phyloP scores from a whole-genome alignment of 2,329 filamentous ascomycete species.

The Phoma sp. region DNA sequence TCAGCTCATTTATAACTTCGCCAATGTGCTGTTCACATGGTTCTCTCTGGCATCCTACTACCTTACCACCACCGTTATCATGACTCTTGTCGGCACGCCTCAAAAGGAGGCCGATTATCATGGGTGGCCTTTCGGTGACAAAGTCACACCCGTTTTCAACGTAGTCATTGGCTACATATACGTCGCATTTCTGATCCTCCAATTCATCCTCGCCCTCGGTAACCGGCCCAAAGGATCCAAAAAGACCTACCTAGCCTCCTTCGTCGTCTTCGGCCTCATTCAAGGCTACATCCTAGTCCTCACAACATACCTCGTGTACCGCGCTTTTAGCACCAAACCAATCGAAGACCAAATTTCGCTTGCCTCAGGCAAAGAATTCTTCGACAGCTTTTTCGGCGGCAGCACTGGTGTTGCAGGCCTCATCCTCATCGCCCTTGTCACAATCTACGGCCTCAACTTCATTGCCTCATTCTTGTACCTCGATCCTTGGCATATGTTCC shows the following conservation, averaged over 20 bases:
- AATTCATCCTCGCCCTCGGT: conserved; percentile 92
- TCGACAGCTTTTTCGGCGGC: conserved; percentile 74
- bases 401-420: conserved; percentile 79
- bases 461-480: conserved; percentile 93
- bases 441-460: conserved; percentile 94
- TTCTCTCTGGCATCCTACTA: conserved; percentile 83
- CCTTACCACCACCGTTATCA: conserved; percentile 97
- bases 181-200: conserved; percentile 83
- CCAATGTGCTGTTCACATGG: conserved; percentile 90
- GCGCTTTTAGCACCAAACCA: conserved; percentile 69
- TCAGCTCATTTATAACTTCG: conserved; percentile 93
- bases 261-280: conserved; percentile 81
- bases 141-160: conserved; percentile 84
- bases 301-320: conserved; percentile 81
- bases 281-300: conserved; percentile 86
- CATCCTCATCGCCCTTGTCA: conserved; percentile 86
- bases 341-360: conserved; percentile 67
- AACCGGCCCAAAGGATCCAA: conserved; percentile 92
- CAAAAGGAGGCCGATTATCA: conserved; percentile 51
- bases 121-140: conserved; percentile 85
- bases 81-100: conserved; percentile 83
- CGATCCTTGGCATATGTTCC: conserved; percentile 99
- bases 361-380: conserved; percentile 69
- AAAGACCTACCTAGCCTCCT: conserved; percentile 87
- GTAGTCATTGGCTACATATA: conserved; percentile 87